Evolutionary conservation across 1,139 yeast species (phyloP).

Genomic region (Yamadazyma spencermartinsiae): DNA sequence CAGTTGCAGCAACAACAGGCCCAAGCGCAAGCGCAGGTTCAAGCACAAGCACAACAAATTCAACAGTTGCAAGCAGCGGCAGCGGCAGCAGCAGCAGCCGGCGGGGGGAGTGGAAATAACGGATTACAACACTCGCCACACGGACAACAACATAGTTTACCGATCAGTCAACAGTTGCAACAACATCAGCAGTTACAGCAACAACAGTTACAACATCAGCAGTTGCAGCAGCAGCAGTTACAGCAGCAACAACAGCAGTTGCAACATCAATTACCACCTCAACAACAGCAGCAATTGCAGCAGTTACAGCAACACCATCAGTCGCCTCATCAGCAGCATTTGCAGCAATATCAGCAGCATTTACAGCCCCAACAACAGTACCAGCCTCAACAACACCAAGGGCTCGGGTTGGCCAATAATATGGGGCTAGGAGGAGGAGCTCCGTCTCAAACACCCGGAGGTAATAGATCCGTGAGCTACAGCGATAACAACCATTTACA

Average conservation of each 20-base stretch:
- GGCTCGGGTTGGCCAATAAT: slow-evolving; percentile 1
- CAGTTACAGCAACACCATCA: slow-evolving; percentile 18
- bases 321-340: slow-evolving; percentile 12
- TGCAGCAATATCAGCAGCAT: slow-evolving; percentile 10
- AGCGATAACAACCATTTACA: slow-evolving; percentile 9
- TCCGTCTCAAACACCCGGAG: slow-evolving; percentile 3
- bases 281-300: slow-evolving; percentile 12
- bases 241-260: slow-evolving; percentile 15
- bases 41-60: slow-evolving; percentile 20
- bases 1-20: slow-evolving; percentile 24
- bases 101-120: slow-evolving; percentile 22
- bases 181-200: slow-evolving; percentile 25
- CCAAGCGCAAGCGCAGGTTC: slow-evolving; percentile 14
- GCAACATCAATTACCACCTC: slow-evolving; percentile 5
- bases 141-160: slow-evolving; percentile 20
- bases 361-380: slow-evolving; percentile 11
- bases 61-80: slow-evolving; percentile 23
- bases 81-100: slow-evolving; percentile 22
- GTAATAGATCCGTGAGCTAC: slow-evolving; percentile 3
- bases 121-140: slow-evolving; percentile 24
- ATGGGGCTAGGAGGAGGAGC: slow-evolving; percentile 5
- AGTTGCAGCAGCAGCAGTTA: slow-evolving; percentile 13
- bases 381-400: slow-evolving; percentile 11
- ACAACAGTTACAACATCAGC: slow-evolving; percentile 21
- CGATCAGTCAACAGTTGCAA: slow-evolving; percentile 19